Percentiles rank a stretch among this genome's conserved stretches.
Evolutionary conservation across 2,329 filamentous ascomycete species (phyloP).

Genomic region (Cercospora sesami): DNA sequence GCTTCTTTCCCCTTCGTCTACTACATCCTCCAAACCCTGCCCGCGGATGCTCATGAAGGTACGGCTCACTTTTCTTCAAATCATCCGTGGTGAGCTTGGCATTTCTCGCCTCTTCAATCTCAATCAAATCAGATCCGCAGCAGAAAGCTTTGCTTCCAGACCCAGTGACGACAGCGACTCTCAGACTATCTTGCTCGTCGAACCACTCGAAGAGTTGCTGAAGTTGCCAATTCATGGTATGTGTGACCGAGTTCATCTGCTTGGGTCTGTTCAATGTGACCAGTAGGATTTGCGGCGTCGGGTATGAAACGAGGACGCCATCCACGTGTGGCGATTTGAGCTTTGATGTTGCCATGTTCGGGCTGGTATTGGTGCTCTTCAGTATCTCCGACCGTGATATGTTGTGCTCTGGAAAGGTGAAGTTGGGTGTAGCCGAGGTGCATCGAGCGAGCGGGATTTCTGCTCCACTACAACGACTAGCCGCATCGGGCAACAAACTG

Average conservation of each 20-base stretch:
- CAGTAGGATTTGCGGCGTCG: conserved; percentile 50
- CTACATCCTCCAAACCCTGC: conserved; percentile 57
- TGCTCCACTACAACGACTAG: not conserved
- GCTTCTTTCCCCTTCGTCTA: conserved; percentile 58
- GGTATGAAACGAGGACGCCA: conserved; percentile 43
- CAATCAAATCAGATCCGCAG: conserved; percentile 57
- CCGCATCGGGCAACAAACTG: not conserved
- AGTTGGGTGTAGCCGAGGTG: not conserved
- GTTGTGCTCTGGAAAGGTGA: conserved; percentile 25
- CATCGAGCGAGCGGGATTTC: not conserved
- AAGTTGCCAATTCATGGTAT: conserved; percentile 50
- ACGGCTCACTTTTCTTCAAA: conserved; percentile 21
- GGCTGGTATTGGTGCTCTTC: not conserved
- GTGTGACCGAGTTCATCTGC: conserved; percentile 50
- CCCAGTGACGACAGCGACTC: conserved; percentile 49
- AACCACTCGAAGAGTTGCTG: conserved; percentile 55
- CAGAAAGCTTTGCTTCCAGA: conserved; percentile 56
- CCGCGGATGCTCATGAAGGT: conserved; percentile 26
- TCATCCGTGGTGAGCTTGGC: conserved; percentile 19
- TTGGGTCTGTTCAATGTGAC: conserved; percentile 53
- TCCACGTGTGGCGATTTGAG: conserved; percentile 22
- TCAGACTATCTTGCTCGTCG: conserved; percentile 41
- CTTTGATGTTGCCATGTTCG: not conserved
- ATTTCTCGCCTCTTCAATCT: conserved; percentile 36
- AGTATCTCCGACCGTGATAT: not conserved